These are phyloP conservation scores for Skeletonema tropicum DNA, from an alignment of 108 stramenopile species.

Conservation along the genomic window DNA sequence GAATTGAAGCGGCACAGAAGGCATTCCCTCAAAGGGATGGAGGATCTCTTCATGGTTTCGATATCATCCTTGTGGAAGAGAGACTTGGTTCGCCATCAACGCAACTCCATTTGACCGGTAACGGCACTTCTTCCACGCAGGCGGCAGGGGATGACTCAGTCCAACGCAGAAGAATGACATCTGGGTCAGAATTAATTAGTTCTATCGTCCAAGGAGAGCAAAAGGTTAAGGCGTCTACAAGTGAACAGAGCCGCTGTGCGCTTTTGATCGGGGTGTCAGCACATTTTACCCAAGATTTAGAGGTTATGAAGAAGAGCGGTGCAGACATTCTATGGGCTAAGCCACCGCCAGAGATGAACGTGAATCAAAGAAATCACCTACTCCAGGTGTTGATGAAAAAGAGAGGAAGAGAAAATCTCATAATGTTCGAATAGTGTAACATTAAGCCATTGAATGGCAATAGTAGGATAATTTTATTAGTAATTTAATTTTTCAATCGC, in stretches of 20 bases:
- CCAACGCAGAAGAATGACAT: conserved; percentile 37
- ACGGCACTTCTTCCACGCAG: conserved; percentile 6
- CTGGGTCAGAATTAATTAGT: conserved; percentile 27
- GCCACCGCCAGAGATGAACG: conserved; percentile 64
- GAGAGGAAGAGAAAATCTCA: conserved; percentile 23
- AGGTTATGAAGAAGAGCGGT: conserved; percentile 43
- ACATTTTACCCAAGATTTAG: conserved; percentile 41
- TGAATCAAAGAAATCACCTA: conserved; percentile 50
- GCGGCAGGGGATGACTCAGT: conserved; percentile 41
- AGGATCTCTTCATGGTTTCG: conserved; percentile 54
- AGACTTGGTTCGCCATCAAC: conserved; percentile 25
- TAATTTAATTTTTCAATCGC: neutral
- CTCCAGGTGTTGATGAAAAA: conserved; percentile 53
- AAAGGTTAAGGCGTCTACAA: neutral
- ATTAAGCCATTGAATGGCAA: neutral
- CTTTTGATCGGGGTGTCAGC: conserved; percentile 73
- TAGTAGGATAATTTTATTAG: neutral
- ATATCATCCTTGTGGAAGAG: conserved; percentile 70
- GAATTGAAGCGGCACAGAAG: conserved; percentile 36
- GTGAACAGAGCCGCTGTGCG: conserved; percentile 22
- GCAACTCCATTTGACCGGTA: conserved; percentile 6
- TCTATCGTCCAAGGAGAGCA: conserved; percentile 30
- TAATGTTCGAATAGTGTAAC: neutral
- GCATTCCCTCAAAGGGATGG: conserved; percentile 44
- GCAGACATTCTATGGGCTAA: conserved; percentile 75